Evolutionary conservation across 495 filamentous ascomycete genomes (phyloP).

Genomic region (Penicillium egyptiacum): DNA sequence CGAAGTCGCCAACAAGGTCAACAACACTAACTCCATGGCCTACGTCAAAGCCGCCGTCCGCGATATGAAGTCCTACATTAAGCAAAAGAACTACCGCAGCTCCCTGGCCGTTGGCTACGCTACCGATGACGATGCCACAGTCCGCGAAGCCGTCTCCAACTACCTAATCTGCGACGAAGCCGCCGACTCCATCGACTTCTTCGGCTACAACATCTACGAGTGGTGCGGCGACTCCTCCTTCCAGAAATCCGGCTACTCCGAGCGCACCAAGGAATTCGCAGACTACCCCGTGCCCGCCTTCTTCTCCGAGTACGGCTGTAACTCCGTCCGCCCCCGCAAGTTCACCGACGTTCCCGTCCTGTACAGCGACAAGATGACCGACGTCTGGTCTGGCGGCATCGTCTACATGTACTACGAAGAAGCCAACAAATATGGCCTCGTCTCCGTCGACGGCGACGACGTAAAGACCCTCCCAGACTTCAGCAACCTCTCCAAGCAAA

Average conservation of each 20-base stretch:
- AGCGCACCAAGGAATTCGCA: constrained; percentile 77
- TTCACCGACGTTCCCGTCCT: constrained; percentile 85
- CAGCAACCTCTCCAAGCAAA: constrained; percentile 66
- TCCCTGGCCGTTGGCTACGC: constrained; percentile 88
- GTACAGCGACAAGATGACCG: constrained; percentile 77
- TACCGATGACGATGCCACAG: constrained; percentile 83
- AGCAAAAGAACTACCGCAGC: constrained; percentile 65
- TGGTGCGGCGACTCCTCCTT: constrained; percentile 90
- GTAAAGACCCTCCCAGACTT: constrained; percentile 72
- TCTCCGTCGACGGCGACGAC: constrained; percentile 54
- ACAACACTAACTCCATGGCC: constrained; percentile 83
- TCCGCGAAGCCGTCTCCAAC: constrained; percentile 73
- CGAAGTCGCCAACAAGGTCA: constrained; percentile 83
- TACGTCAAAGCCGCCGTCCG: constrained; percentile 97
- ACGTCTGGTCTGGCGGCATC: constrained; percentile 90
- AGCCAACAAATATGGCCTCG: constrained; percentile 85
- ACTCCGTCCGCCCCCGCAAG: constrained; percentile 67
- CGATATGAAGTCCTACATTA: constrained; percentile 94
- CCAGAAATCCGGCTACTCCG: constrained; percentile 70
- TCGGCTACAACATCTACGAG: constrained; percentile 99
- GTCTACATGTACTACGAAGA: constrained; percentile 99
- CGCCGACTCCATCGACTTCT: constrained; percentile 80
- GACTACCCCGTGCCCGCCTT: constrained; percentile 91
- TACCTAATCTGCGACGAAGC: constrained; percentile 89
- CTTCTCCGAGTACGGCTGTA: constrained; percentile 99